These are phyloP conservation scores for Blastobotrys malaysiensis DNA, from an alignment of 1,139 yeast species.

Conservation along the genomic window DNA sequence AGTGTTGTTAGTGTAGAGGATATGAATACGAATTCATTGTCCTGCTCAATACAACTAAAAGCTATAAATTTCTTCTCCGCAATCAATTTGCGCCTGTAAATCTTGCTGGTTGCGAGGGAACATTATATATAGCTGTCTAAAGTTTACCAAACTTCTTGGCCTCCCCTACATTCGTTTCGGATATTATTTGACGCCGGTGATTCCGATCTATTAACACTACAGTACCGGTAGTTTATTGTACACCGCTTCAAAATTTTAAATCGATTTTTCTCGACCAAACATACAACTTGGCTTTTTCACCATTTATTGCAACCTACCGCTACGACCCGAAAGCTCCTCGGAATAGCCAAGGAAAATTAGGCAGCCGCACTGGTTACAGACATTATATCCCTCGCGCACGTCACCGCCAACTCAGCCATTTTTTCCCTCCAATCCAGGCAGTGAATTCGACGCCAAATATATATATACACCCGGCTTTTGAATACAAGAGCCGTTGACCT, in stretches of 20 bases:
- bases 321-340: no score
- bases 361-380: neutral
- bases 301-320: no score
- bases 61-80: no score
- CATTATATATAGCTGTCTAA: neutral
- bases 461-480: no score
- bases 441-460: neutral
- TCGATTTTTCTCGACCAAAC: neutral
- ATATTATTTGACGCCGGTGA: neutral
- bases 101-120: neutral
- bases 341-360: neutral
- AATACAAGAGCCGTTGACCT: neutral
- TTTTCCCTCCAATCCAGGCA: neutral
- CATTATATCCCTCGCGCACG: neutral
- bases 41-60: no score
- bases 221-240: neutral
- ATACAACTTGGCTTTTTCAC: no score
- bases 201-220: neutral
- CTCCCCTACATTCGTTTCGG: neutral
- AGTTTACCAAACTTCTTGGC: neutral
- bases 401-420: neutral
- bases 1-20: no score
- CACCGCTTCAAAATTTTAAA: neutral
- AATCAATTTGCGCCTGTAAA: no score
- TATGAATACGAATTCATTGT: no score